Percentiles rank a stretch among this genome's conserved stretches.
Evolutionary conservation across 2,329 filamentous ascomycete species (phyloP).

Genomic region (Fusarium sp.): DNA sequence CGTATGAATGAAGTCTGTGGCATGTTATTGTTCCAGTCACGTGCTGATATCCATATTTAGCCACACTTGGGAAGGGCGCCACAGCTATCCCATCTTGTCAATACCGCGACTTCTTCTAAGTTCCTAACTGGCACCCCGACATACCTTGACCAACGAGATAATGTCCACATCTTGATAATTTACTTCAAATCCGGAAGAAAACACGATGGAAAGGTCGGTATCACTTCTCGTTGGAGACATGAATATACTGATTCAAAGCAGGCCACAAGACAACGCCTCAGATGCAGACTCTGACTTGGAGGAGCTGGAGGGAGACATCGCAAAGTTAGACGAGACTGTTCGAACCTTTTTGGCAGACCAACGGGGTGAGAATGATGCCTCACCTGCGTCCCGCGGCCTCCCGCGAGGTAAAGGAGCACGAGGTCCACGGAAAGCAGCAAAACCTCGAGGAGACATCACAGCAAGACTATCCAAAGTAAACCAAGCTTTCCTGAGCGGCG

Average conservation of each 20-base stretch:
- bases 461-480: constrained; percentile 72
- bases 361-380: constrained; percentile 39
- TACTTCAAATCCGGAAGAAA: background rate
- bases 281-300: constrained; percentile 57
- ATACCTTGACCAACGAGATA: background rate
- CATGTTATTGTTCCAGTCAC: background rate
- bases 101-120: background rate
- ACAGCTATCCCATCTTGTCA: background rate
- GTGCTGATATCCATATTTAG: background rate
- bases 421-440: constrained; percentile 68
- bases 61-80: background rate
- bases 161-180: background rate
- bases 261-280: constrained; percentile 42
- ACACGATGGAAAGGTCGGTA: constrained; percentile 8
- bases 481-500: constrained; percentile 69
- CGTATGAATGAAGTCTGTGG: background rate
- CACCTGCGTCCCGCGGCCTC: constrained; percentile 30
- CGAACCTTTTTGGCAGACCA: constrained; percentile 53
- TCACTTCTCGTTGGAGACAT: background rate
- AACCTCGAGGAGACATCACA: constrained; percentile 77
- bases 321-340: constrained; percentile 54
- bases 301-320: constrained; percentile 55
- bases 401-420: constrained; percentile 46
- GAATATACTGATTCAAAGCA: constrained; percentile 7
- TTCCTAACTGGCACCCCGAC: background rate